Percentiles rank a stretch among this genome's conserved stretches.
These are phyloP conservation scores for Parastagonospora nodorum DNA, from an alignment of 2,329 filamentous ascomycete species.

Conservation along the genomic window DNA sequence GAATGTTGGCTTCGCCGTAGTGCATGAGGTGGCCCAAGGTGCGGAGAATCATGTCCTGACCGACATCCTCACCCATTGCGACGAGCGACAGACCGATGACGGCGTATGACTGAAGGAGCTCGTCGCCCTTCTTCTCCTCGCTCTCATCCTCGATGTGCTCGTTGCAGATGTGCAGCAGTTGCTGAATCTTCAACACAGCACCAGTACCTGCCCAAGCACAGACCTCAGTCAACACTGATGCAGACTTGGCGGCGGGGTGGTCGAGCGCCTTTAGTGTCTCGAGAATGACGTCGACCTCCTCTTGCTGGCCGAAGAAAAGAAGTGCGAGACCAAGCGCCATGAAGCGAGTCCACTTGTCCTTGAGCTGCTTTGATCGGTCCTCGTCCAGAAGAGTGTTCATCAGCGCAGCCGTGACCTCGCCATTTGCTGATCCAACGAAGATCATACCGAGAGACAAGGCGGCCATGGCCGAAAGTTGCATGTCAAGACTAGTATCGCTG, in stretches of 20 bases:
- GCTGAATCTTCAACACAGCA: slow-evolving; percentile 94
- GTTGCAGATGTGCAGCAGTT: slow-evolving; percentile 96
- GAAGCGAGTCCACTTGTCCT: slow-evolving; percentile 98
- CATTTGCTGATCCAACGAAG: slow-evolving; percentile 89
- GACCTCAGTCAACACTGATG: slow-evolving; percentile 89
- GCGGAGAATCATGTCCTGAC: slow-evolving; percentile 97
- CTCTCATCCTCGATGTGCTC: slow-evolving; percentile 94
- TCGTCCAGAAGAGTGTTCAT: slow-evolving; percentile 93
- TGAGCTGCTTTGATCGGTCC: slow-evolving; percentile 85
- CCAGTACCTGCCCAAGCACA: slow-evolving; percentile 98
- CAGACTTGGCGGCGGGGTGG: slow-evolving; percentile 96
- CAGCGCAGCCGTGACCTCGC: slow-evolving; percentile 89
- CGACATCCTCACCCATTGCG: slow-evolving; percentile 97
- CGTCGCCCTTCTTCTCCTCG: slow-evolving; percentile 87
- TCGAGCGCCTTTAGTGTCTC: slow-evolving; percentile 97
- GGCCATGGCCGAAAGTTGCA: slow-evolving; percentile 97
- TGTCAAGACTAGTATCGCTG: slow-evolving; percentile 79
- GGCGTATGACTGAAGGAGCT: slow-evolving; percentile 93
- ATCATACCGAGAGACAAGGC: slow-evolving; percentile 87
- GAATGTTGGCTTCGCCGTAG: slow-evolving; percentile 96
- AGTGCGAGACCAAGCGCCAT: slow-evolving; percentile 91
- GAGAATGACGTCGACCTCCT: slow-evolving; percentile 97
- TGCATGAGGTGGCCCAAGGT: slow-evolving; percentile 99
- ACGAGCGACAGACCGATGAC: slow-evolving; percentile 93
- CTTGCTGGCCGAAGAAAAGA: slow-evolving; percentile 93